Evolutionary conservation across 306 rosid species (phyloP), one percentile per base, ranked within the genome.

Genomic region (Cercis canadensis): DNA sequence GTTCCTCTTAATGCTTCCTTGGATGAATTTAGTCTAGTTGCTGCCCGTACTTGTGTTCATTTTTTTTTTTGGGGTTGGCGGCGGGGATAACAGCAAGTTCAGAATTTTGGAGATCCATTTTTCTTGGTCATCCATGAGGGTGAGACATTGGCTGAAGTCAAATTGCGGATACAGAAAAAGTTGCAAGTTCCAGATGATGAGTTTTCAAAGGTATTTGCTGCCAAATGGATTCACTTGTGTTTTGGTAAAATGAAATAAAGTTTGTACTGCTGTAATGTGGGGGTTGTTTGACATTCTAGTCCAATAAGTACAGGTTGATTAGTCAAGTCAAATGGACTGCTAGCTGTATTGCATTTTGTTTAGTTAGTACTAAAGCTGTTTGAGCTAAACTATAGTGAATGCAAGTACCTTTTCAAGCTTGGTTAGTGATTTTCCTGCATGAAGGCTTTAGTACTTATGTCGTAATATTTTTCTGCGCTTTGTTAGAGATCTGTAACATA

Each of bases 31-130:
- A 43, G 18, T 24, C 14, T 46, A 24, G 17, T 41, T 50, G 49
- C 60, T 43, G 37, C 5, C 62, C 69, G 50, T 39, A 3, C 14
- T 55, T 18, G 9, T 9, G 16, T 33, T 29, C 41, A 49, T 62
- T 69, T 16, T 51, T 37, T 63, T 65, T 45, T 11, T 8, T 12
- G 61, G 64, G 21, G 39, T 50, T 34, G 37, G 37, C 16, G 13
- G 51, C 8, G 34, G 49, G 45, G 24, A 9, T 33, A 49, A 69
- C 90, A 88, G 97, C 98, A 89, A 75, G 83, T 94, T 51, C 97
- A 94, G 74, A 90, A 94, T 65, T 90, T 94, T 9, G 99, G 99
- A 57, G 96, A 94, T 76, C 97, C 99, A 33, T 91, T 94, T 78
- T 85, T 94, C 76, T 82, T 94, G 85, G 92, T 83, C 52, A 84